Conservation (phyloP, 495 filamentous ascomycete species). For the Neurospora africana region DNA sequence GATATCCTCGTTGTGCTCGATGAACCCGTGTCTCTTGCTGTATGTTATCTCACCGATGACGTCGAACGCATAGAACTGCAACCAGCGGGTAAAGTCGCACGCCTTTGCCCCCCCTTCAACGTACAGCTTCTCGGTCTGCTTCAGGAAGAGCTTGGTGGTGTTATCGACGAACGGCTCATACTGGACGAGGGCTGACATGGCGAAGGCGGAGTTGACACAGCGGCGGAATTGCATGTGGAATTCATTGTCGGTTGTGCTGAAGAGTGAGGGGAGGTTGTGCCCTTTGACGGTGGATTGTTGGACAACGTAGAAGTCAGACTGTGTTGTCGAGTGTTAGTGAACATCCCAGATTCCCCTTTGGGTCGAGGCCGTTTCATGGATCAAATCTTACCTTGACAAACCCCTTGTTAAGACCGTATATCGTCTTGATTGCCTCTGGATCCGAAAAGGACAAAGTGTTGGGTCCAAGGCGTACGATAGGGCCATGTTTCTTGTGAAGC, state of each 20-base stretch:
- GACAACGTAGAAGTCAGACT: slow-evolving; percentile 65
- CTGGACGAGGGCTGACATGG: slow-evolving; percentile 58
- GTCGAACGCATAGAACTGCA: slow-evolving; percentile 74
- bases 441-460: slow-evolving; percentile 57
- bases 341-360: neutral
- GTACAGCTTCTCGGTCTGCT: slow-evolving; percentile 53
- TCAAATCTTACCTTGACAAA: slow-evolving; percentile 52
- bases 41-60: slow-evolving; percentile 62
- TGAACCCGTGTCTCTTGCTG: slow-evolving; percentile 51
- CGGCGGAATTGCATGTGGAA: slow-evolving; percentile 63
- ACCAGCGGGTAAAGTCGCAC: slow-evolving; percentile 62
- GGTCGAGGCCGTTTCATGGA: neutral
- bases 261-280: slow-evolving; percentile 57
- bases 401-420: slow-evolving; percentile 78
- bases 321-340: slow-evolving; percentile 8
- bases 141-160: slow-evolving; percentile 51
- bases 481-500: slow-evolving; percentile 61
- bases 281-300: slow-evolving; percentile 57
- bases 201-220: slow-evolving; percentile 62
- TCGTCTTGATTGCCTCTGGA: slow-evolving; percentile 56
- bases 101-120: slow-evolving; percentile 33
- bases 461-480: slow-evolving; percentile 60
- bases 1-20: slow-evolving; percentile 53
- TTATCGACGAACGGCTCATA: slow-evolving; percentile 67
- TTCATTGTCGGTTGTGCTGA: slow-evolving; percentile 62